Evolutionary conservation across 805 yeast genomes (phyloP).

Genomic region (Nakazawaea populi): DNA sequence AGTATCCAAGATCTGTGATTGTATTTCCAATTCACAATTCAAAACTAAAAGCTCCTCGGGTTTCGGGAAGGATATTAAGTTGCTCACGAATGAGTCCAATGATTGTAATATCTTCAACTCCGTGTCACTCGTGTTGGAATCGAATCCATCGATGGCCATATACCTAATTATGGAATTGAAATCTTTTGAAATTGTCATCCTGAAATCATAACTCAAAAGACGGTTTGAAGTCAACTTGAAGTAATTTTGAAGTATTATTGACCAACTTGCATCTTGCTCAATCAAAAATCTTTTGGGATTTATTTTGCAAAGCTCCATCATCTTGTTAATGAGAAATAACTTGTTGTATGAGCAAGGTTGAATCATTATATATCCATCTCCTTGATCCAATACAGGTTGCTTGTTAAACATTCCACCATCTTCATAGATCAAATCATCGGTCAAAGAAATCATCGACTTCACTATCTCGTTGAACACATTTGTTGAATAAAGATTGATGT

Average conservation of each 20-base stretch:
- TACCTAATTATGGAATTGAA: slow-evolving; percentile 45
- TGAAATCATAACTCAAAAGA: slow-evolving; percentile 31
- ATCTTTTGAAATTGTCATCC: slow-evolving; percentile 43
- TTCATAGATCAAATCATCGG: slow-evolving; percentile 20
- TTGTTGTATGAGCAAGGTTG: slow-evolving; percentile 48
- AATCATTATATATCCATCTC: slow-evolving; percentile 8
- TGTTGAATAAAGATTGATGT: slow-evolving; percentile 49
- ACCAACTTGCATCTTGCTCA: slow-evolving; percentile 40
- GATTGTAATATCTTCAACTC: slow-evolving; percentile 46
- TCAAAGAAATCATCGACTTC: slow-evolving; percentile 38
- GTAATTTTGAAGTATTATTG: slow-evolving; percentile 37
- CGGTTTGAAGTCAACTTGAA: slow-evolving; percentile 40
- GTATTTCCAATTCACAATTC: slow-evolving; percentile 63
- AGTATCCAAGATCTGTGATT: slow-evolving; percentile 54
- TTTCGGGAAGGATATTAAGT: slow-evolving; percentile 30
- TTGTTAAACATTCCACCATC: not conserved
- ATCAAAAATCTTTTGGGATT: slow-evolving; percentile 48
- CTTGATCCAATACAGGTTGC: slow-evolving; percentile 2
- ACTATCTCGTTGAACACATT: slow-evolving; percentile 45
- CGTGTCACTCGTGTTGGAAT: slow-evolving; percentile 17
- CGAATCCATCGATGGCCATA: slow-evolving; percentile 36
- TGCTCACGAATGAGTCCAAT: slow-evolving; percentile 36
- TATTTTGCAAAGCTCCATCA: slow-evolving; percentile 45
- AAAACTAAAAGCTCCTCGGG: slow-evolving; percentile 39
- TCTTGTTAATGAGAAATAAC: slow-evolving; percentile 45